Conservation (phyloP, 163 green algal species). For the Prototheca wickerhamii region DNA sequence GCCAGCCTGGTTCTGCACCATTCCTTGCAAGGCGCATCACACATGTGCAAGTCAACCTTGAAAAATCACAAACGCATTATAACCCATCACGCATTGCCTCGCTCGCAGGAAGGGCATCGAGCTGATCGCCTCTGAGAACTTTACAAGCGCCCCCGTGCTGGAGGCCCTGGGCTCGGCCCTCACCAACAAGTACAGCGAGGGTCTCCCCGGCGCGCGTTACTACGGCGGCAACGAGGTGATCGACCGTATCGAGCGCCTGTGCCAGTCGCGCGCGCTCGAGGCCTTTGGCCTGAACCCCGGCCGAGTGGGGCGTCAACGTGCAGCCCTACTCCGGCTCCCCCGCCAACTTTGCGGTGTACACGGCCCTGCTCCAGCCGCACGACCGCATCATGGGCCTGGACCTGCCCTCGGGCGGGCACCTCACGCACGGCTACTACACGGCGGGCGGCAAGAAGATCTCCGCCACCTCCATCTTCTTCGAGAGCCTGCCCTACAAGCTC, state of each 20-base stretch:
- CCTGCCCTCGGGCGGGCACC: slow-evolving; percentile 69
- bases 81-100: no score
- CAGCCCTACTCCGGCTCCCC: slow-evolving; percentile 78
- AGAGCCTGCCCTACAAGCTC: slow-evolving; percentile 94
- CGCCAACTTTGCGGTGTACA: slow-evolving; percentile 83
- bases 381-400: slow-evolving; percentile 86
- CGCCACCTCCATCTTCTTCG: slow-evolving; percentile 68
- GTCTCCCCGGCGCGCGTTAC: slow-evolving; percentile 65
- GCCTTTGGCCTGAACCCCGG: slow-evolving; percentile 59
- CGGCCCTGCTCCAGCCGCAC: slow-evolving; percentile 65
- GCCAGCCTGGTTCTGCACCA: no score
- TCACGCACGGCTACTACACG: slow-evolving; percentile 87
- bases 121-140: slow-evolving; percentile 85
- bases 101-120: slow-evolving; percentile 66
- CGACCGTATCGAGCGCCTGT: slow-evolving; percentile 83
- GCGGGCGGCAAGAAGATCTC: slow-evolving; percentile 58
- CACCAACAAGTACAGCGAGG: slow-evolving; percentile 89
- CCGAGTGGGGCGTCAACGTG: slow-evolving; percentile 78
- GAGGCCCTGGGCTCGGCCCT: slow-evolving; percentile 70
- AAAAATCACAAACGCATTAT: no score
- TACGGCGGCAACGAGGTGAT: slow-evolving; percentile 82
- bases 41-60: no score
- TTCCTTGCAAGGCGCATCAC: no score
- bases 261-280: slow-evolving; percentile 66
- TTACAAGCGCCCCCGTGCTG: slow-evolving; percentile 71